Conservation (phyloP, 2,329 filamentous ascomycete species). For the Exophiala sp. region DNA sequence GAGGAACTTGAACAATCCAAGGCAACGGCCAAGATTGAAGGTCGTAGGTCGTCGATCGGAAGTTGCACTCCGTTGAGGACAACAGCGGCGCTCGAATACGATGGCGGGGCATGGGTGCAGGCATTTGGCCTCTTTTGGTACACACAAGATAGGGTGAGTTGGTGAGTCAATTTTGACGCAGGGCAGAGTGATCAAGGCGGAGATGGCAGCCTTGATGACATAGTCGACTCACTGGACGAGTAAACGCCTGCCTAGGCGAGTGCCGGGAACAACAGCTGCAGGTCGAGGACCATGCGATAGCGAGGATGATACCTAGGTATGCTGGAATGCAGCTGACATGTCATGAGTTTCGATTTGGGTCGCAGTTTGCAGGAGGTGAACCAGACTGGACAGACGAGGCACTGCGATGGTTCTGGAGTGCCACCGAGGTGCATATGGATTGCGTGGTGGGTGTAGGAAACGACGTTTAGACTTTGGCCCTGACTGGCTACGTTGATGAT, state of each 20-base stretch:
- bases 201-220: not conserved
- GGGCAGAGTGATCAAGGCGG: not conserved
- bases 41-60: too few relatives aligned
- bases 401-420: too few relatives aligned
- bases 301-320: too few relatives aligned
- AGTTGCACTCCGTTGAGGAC: too few relatives aligned
- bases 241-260: not conserved
- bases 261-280: not conserved
- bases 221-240: not conserved
- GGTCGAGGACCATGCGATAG: too few relatives aligned
- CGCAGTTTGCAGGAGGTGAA: too few relatives aligned
- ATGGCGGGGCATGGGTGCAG: not conserved
- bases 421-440: too few relatives aligned
- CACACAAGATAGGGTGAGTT: not conserved
- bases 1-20: too few relatives aligned
- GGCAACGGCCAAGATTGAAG: too few relatives aligned
- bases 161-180: not conserved
- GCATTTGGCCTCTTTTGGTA: not conserved
- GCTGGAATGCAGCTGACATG: too few relatives aligned
- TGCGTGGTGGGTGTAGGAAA: too few relatives aligned
- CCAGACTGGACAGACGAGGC: not conserved
- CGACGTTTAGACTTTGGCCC: conserved; percentile 1
- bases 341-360: too few relatives aligned
- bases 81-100: not conserved
- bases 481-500: conserved; percentile 15